A percentile compares a stretch with the other conserved stretches of the same genome.
Conservation (phyloP, 2,329 filamentous ascomycete species). For the Raffaelea deltoideospora region DNA sequence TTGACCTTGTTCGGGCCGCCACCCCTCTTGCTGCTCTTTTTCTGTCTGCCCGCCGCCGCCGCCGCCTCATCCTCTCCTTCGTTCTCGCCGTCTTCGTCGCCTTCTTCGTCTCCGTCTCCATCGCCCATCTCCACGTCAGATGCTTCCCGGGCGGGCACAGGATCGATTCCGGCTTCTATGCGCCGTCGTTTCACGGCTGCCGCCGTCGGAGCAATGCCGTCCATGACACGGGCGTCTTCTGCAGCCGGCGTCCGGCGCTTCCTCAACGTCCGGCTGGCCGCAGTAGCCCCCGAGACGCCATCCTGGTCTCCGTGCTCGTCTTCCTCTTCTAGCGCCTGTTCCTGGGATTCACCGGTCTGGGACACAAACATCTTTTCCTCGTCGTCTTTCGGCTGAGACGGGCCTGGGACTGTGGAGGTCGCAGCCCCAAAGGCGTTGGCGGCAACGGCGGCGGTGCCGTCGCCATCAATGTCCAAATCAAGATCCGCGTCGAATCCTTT, state of each 20-base stretch:
- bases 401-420: not conserved
- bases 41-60: conserved; percentile 10
- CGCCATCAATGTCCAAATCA: conserved; percentile 19
- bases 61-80: conserved; percentile 10
- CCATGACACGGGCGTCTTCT: too few species aligned
- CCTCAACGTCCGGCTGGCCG: too few species aligned
- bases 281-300: too few species aligned
- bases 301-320: conserved; percentile 7
- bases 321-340: conserved; percentile 12
- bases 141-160: conserved; percentile 18
- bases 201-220: conserved; percentile 60
- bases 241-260: not conserved
- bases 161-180: conserved; percentile 40
- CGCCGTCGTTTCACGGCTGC: conserved; percentile 67
- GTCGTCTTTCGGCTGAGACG: not conserved
- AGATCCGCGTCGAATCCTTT: conserved; percentile 49
- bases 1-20: conserved; percentile 17
- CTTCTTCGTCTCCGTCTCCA: conserved; percentile 9
- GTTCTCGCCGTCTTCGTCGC: conserved; percentile 3
- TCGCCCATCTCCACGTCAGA: conserved; percentile 10
- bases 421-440: too few species aligned
- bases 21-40: conserved; percentile 32
- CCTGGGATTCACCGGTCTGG: conserved; percentile 23
- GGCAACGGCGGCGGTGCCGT: not conserved
- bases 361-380: conserved; percentile 38